These are phyloP conservation scores for Escovopsis sp. DNA, from an alignment of 2,329 filamentous ascomycete species.

Conservation along the genomic window DNA sequence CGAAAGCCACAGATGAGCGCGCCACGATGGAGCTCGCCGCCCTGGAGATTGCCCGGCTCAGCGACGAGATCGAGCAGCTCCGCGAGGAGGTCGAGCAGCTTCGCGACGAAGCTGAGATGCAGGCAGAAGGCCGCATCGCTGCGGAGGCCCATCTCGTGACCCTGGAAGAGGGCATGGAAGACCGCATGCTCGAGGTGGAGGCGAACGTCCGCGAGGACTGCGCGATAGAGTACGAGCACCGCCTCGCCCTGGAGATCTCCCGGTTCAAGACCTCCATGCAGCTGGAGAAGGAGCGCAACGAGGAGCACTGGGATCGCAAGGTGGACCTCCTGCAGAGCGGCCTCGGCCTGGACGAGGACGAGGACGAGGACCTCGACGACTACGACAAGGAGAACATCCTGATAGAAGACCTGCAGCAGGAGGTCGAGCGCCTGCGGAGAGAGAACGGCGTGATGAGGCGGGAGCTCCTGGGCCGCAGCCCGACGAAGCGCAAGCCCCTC, in stretches of 20 bases:
- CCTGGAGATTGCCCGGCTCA: slow-evolving; percentile 65
- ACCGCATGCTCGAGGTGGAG: slow-evolving; percentile 54
- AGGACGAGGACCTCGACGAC: slow-evolving; percentile 31
- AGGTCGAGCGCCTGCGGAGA: slow-evolving; percentile 54
- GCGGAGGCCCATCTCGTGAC: slow-evolving; percentile 60
- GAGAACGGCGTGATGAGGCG: slow-evolving; percentile 52
- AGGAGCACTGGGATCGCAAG: slow-evolving; percentile 81
- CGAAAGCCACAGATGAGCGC: slow-evolving; percentile 30
- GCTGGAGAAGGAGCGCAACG: slow-evolving; percentile 62
- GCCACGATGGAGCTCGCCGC: slow-evolving; percentile 73
- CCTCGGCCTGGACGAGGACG: slow-evolving; percentile 28
- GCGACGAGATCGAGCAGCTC: slow-evolving; percentile 57
- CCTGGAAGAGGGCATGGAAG: slow-evolving; percentile 57
- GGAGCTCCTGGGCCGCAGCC: slow-evolving; percentile 49
- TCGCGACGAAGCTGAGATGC: slow-evolving; percentile 51
- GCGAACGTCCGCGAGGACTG: slow-evolving; percentile 81
- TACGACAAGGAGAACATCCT: slow-evolving; percentile 47
- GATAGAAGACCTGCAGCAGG: slow-evolving; percentile 50
- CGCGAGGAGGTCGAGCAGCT: slow-evolving; percentile 54
- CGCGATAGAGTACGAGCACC: slow-evolving; percentile 69
- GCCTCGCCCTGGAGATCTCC: slow-evolving; percentile 57
- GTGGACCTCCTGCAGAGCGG: slow-evolving; percentile 48
- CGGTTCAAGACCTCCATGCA: slow-evolving; percentile 72
- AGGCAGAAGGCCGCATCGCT: slow-evolving; percentile 54
- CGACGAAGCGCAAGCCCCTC: slow-evolving; percentile 43